Base-by-base conservation (phyloP, 495 filamentous ascomycete genomes). In the Cercophora scortea region DNA sequence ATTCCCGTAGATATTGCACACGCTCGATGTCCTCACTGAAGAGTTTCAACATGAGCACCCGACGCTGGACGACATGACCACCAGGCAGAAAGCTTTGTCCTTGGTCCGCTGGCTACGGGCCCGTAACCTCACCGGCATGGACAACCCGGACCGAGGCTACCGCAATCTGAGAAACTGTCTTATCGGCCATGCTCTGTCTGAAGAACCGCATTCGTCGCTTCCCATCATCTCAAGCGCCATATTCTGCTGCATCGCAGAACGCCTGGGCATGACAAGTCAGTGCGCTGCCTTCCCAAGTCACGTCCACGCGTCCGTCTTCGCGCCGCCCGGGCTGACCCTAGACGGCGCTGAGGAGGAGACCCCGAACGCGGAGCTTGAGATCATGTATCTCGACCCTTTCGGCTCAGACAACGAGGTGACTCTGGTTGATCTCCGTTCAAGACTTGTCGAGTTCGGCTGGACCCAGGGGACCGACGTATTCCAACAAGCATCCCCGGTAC, bases 321-420 rank as follows among this genome's bases (percentile, higher is more conserved):
- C 87, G 0, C 74, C 76, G 0, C 54, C 66, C 4, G 79, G 81
- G 0, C 59, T 77, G 45, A 81, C 82, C n/a, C 71, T 91, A 39
- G 80, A 92, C 60, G 86, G 82, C 0, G 53, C 50, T 3, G 58
- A 51, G 33, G 50, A 65, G 8, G 17, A 46, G 0, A 55, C 61
- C 34, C 51, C 60, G 1, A 49, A 64, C 25, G 54, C 55, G n/a
- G 59, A 64, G 39, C 67, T 68, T 11, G 66, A 78, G 47, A 73
- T 71, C 8, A 89, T 94, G 78, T 94, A 88, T 65, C 71, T 96
- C 53, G 89, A 96, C 59, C 91, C 90, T 1, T 96, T 86, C 63
- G 77, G 82, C 45, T 84, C 81, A 13, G 76, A 82, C 36, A 61
- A 74, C 8, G 90, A 94, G 68, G 79, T 87, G 0, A 72, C 78